These are phyloP conservation scores for Pythium biforme DNA, from an alignment of 352 stramenopile species.

Conservation along the genomic window DNA sequence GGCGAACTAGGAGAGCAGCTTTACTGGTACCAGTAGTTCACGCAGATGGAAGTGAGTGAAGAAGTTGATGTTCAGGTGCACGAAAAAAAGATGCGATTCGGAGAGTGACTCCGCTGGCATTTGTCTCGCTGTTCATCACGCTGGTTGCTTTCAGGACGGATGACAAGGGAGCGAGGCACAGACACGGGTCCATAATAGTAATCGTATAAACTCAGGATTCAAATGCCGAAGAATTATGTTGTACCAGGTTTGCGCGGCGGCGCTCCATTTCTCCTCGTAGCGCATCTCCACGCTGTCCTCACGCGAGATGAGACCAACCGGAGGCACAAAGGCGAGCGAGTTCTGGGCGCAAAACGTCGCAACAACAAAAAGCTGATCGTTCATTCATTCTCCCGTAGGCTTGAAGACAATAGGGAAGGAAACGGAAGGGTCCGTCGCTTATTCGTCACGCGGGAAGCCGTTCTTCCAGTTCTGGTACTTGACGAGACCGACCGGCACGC, in stretches of 20 bases:
- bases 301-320: background rate
- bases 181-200: background rate
- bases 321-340: too few species aligned
- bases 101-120: too few species aligned
- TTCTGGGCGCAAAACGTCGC: background rate
- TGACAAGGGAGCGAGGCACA: background rate
- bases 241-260: background rate
- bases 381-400: background rate
- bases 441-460: conserved; percentile 79
- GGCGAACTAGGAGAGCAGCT: background rate
- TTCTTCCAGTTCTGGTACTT: conserved; percentile 91
- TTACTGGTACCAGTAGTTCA: background rate
- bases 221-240: background rate
- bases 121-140: too few species aligned
- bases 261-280: background rate
- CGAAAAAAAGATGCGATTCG: too few species aligned
- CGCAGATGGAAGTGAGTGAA: background rate
- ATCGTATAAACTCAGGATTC: conserved; percentile 1
- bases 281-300: too few species aligned
- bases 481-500: conserved; percentile 57
- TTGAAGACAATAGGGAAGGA: background rate
- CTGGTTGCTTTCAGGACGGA: background rate
- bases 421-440: conserved; percentile 27
- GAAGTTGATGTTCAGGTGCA: background rate
- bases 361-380: background rate